phyloP scores from a whole-genome alignment of 2,329 filamentous ascomycete species.

The Sarocladiaceae sp. region DNA sequence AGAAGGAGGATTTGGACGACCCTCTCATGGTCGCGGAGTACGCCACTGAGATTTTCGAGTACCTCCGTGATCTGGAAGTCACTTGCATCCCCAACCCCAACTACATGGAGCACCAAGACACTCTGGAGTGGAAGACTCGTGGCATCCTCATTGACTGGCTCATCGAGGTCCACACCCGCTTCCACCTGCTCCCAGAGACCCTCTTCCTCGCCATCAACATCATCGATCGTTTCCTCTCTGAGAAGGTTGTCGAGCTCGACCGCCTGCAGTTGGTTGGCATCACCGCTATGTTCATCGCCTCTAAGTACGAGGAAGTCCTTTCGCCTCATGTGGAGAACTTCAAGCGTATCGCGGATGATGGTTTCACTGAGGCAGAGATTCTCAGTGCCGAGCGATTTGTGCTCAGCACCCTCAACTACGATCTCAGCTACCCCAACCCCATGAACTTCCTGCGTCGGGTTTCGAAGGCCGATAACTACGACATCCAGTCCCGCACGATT shows the following conservation, averaged over 20 bases:
- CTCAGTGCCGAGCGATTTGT: slow-evolving; percentile 95
- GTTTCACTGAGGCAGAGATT: slow-evolving; percentile 91
- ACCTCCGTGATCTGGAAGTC: slow-evolving; percentile 79
- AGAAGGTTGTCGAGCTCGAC: slow-evolving; percentile 92
- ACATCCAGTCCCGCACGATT: slow-evolving; percentile 93
- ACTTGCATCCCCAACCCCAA: slow-evolving; percentile 76
- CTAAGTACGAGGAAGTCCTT: slow-evolving; percentile 97
- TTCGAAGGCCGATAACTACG: slow-evolving; percentile 98
- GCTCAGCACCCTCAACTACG: slow-evolving; percentile 84
- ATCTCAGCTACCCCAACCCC: slow-evolving; percentile 96
- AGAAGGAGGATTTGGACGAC: slow-evolving; percentile 83
- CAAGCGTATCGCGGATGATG: slow-evolving; percentile 92
- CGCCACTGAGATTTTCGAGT: slow-evolving; percentile 94
- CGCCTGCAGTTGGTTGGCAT: slow-evolving; percentile 94
- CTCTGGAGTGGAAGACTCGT: slow-evolving; percentile 97
- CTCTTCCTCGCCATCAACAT: slow-evolving; percentile 97
- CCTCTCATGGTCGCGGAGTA: slow-evolving; percentile 98
- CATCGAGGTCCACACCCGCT: slow-evolving; percentile 95
- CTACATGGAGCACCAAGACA: slow-evolving; percentile 92
- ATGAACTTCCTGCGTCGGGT: slow-evolving; percentile 99
- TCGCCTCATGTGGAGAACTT: slow-evolving; percentile 97
- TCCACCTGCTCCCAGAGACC: slow-evolving; percentile 91
- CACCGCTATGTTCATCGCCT: slow-evolving; percentile 98
- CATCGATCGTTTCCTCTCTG: slow-evolving; percentile 93
- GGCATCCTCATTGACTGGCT: slow-evolving; percentile 97